Percentiles rank a stretch among this genome's conserved stretches.
These are phyloP conservation scores for Angophora floribunda DNA, from an alignment of 345 rosid species.

Conservation along the genomic window DNA sequence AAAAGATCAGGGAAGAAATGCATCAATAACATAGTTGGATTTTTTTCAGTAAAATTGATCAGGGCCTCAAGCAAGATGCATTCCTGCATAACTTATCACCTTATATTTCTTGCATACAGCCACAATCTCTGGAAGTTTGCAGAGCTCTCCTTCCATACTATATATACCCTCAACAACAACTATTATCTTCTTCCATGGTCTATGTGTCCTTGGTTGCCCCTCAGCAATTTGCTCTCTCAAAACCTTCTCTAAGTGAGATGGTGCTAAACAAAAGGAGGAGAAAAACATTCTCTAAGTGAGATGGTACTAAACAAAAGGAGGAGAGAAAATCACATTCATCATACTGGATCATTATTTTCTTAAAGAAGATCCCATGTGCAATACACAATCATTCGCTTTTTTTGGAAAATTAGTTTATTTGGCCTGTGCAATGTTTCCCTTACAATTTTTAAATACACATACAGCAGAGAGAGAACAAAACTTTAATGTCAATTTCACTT, in stretches of 20 bases:
- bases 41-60: background rate
- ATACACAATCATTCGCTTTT: background rate
- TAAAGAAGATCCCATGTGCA: background rate
- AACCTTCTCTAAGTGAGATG: slow-evolving; percentile 89
- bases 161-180: slow-evolving; percentile 88
- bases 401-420: background rate
- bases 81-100: slow-evolving; percentile 22
- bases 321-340: background rate
- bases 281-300: slow-evolving; percentile 52
- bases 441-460: background rate
- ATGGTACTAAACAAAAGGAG: slow-evolving; percentile 44
- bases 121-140: slow-evolving; percentile 86
- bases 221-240: slow-evolving; percentile 89
- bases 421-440: background rate
- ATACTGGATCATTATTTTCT: background rate
- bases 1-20: background rate
- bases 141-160: slow-evolving; percentile 95
- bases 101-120: slow-evolving; percentile 89
- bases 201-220: slow-evolving; percentile 87
- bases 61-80: background rate
- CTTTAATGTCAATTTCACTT: background rate
- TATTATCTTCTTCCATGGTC: slow-evolving; percentile 94
- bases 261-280: slow-evolving; percentile 36
- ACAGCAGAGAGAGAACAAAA: background rate
- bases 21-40: background rate